Conservation (phyloP, 257 asterid species). For the Paulownia fortunei region DNA sequence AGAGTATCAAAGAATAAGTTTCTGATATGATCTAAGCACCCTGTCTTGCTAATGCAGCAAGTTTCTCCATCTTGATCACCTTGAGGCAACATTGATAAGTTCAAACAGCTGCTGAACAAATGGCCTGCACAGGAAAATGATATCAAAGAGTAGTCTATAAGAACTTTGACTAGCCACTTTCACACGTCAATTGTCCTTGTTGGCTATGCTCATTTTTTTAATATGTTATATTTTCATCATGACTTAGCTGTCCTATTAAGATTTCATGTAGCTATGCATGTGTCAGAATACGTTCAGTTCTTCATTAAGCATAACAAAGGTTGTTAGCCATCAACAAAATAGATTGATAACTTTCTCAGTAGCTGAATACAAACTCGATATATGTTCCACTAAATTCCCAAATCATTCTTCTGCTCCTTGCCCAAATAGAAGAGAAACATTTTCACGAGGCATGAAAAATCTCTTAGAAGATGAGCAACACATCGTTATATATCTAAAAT, state of each 20-base stretch:
- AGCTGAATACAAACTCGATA: too few relatives aligned
- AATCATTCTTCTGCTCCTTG: too few relatives aligned
- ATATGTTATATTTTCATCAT: not conserved
- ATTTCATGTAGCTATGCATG: too few relatives aligned
- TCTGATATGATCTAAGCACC: not conserved
- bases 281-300: not conserved
- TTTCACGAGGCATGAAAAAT: not conserved
- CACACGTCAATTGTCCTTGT: not conserved
- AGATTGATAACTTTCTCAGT: too few relatives aligned
- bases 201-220: not conserved
- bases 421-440: not conserved
- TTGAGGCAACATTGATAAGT: constrained; percentile 1
- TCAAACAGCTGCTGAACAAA: constrained; percentile 11
- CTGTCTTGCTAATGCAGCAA: not conserved
- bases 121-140: constrained; percentile 11
- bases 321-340: not conserved
- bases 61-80: constrained; percentile 5
- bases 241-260: too few relatives aligned
- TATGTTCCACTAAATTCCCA: too few relatives aligned
- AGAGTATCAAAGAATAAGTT: too few relatives aligned
- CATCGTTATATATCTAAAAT: too few relatives aligned
- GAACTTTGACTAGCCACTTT: not conserved
- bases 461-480: not conserved
- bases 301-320: not conserved
- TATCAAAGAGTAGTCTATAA: not conserved